Percentiles rank a stretch among this genome's conserved stretches.
These are phyloP conservation scores for Dictyophora rubrovolvata DNA, from an alignment of 768 basidiomycete species.

Conservation along the genomic window DNA sequence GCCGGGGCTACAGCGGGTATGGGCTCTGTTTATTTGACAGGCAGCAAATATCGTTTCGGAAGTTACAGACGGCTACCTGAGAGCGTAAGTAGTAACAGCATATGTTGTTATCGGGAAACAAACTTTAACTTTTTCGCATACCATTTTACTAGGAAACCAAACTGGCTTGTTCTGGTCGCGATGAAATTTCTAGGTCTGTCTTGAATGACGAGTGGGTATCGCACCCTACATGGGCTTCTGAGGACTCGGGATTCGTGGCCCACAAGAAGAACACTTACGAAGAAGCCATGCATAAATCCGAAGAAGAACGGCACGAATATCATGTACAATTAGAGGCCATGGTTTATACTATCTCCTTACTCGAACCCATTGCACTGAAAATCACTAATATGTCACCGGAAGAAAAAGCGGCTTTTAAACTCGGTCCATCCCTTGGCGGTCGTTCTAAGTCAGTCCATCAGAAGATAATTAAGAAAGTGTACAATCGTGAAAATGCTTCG, in stretches of 20 bases:
- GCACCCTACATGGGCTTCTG: constrained; percentile 96
- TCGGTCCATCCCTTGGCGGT: constrained; percentile 86
- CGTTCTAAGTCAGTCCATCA: constrained; percentile 81
- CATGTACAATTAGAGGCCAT: constrained; percentile 92
- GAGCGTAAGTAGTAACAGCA: constrained; percentile 47
- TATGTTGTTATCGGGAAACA: constrained; percentile 6
- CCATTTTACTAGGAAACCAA: constrained; percentile 62
- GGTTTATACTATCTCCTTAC: constrained; percentile 76
- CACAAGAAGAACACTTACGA: constrained; percentile 97
- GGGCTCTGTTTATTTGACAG: constrained; percentile 58
- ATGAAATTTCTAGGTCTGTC: constrained; percentile 89
- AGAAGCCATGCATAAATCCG: constrained; percentile 90
- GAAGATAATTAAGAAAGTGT: constrained; percentile 88
- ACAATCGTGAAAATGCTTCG: constrained; percentile 64
- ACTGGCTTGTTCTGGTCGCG: constrained; percentile 88
- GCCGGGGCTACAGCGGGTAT: constrained; percentile 68
- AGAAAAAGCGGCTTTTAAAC: constrained; percentile 69
- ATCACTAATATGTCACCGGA: constrained; percentile 85
- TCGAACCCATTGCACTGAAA: constrained; percentile 78
- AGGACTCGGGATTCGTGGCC: constrained; percentile 87
- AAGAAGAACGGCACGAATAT: constrained; percentile 97
- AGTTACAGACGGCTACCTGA: constrained; percentile 88
- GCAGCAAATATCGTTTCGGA: constrained; percentile 68
- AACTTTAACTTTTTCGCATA: constrained; percentile 1
- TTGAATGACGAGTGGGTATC: constrained; percentile 98